Evolutionary conservation across 768 basidiomycete species (phyloP), one percentile per base, ranked within the genome.

Genomic region (Pleurotus platypus): DNA sequence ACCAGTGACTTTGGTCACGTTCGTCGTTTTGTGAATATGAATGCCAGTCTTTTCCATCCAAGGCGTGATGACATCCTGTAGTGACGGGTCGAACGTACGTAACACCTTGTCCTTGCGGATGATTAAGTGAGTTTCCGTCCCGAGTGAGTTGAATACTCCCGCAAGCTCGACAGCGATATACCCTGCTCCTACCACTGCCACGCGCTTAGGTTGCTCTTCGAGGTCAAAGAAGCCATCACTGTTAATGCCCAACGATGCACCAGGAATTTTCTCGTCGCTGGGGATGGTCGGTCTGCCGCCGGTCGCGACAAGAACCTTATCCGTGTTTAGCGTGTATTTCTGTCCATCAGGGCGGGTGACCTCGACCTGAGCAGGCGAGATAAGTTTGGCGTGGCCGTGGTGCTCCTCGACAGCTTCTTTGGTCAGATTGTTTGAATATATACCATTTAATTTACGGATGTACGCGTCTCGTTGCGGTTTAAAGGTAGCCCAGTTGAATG

Each of bases 141-240:
- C 94, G 56, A 97, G 84, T 5, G 91, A 80, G 71, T 98, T 85
- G 73, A 99, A 84, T 55, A 99, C 84, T 16, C 97, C 97, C 4
- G 96, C 93, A 46, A 99, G 85, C 72, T 99, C 97, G 60, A 98
- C 92, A 15, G 94, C 94, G 63, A 99, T 98, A 70, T 99, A 99
- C 1, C 97, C 97, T 12, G 97, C 97, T 46, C 97, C 97, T 43
- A 98, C 87, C 55, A 98, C 88, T 2, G 88, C 95, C 27, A 97
- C 94, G 57, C 94, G 84, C 72, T 89, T 92, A 7, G 97, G 97
- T 70, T 96, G 94, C 51, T 89, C 81, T 62, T 85, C 84, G 46
- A 99, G 83, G 46, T 85, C 92, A 65, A 99, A 99, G 79, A 99
- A 99, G 2, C 94, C 95, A 69, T 99, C 97, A 7, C 93, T 96